Base-by-base conservation (phyloP, 2,329 filamentous ascomycete species). In the Diaporthe nobilis region DNA sequence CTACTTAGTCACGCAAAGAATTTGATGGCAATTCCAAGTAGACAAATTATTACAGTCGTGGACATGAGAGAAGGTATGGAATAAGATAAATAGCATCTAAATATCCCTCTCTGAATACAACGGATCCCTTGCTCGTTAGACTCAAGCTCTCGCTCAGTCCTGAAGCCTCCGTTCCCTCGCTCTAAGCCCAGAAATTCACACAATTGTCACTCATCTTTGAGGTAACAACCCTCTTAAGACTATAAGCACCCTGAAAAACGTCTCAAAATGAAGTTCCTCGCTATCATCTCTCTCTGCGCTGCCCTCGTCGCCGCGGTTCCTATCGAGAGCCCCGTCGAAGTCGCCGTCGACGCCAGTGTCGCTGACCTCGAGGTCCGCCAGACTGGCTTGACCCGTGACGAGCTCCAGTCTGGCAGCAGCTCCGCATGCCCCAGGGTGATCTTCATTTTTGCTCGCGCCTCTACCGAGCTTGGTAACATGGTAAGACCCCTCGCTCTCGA, bases 361-460 rank as follows among this genome's bases (percentile, higher is more conserved):
- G 44, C 63, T 10, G 47, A 25, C 42, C 31, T 68, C n/a, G 65
- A 68, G 31, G n/a, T 53, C 47, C 65, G 65, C 34, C 65, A 68
- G 22, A 15, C 22, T 42, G 47, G 47, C 65, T 25, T 68, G 65
- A 68, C 65, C 47, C 47, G 65, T 22, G n/a, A 68, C 22, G 65
- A 68, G 65, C 65, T 68, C 22, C 13, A 68, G 47, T 53, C 28
- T 39, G 65, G 65, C 7, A 53, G 65, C 47, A 53, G 47, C 47
- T 68, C 65, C 15, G 47, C 47, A 20, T 86, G 85, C 78, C 84
- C 84, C 3, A 76, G 74, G 8, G 82, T 81, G 63, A 85, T 86
- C 78, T 82, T 85, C 79, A 82, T 86, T 80, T 85, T 79, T 75
- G 85, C 85, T 60, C 83, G 85, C n/a, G 85, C 80, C 60, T 84